Base-by-base conservation (phyloP, 768 basidiomycete genomes). In the Hypsizygus marmoreus region DNA sequence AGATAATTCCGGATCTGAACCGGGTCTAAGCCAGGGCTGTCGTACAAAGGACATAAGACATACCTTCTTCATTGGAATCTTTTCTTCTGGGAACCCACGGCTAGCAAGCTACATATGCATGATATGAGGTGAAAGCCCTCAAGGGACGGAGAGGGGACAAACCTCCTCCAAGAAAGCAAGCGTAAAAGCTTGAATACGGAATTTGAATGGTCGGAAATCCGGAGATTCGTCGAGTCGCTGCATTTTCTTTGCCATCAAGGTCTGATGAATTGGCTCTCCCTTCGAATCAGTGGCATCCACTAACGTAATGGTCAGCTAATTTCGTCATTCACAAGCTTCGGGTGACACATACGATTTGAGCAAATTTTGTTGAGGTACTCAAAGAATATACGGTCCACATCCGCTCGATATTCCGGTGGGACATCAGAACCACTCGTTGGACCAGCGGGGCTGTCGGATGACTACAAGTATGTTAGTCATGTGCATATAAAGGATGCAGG, bases 191-290 rank as follows among this genome's bases (percentile, higher is more conserved):
- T 93, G 91, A 55, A 99, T 99, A 47, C 95, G 84, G 72, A 99
- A 99, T 68, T 97, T 97, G 82, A 99, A 98, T 37, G 95, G 95
- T 20, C 95, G 82, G 69, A 95, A 99, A 67, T 98, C 95, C 32
- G 86, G 84, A 28, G 91, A 94, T 71, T 97, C 95, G 63, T 97
- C 95, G 45, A 98, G 75, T 42, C 92, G 85, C 57, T 93, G 90
- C 95, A 99, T 98, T 76, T 91, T 91, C 76, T 97, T 97, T 1
- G 95, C 88, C 95, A 99, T 99, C 58, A 98, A 76, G 26, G 92
- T 92, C 68, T 99, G 95, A 62, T 99, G 95, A 47, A 99, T 93
- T 33, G 90, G 86, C 64, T 99, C 95, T 40, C 95, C 95, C 66
- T 99, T 99, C 23, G 81, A 76, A 62, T 98, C 97, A 38, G 85